These are phyloP conservation scores for Sarocladium brachiariae DNA, from an alignment of 2,329 filamentous ascomycete species.

Conservation along the genomic window DNA sequence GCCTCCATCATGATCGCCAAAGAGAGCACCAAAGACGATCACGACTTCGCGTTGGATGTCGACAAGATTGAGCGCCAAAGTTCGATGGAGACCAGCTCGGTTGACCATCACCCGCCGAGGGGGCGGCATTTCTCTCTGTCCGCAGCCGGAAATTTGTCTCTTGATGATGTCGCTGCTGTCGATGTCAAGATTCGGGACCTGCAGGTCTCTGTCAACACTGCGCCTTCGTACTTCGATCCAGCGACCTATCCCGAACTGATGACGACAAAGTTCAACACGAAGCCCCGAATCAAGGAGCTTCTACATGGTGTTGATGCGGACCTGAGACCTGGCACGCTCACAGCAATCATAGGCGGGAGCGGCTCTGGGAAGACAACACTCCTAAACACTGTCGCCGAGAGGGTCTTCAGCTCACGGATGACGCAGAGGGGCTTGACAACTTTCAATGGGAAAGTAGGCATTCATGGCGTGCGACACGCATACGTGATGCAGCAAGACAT, in stretches of 20 bases:
- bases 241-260: constrained; percentile 37
- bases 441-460: constrained; percentile 53
- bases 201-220: constrained; percentile 50
- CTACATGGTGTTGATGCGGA: constrained; percentile 57
- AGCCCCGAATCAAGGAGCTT: constrained; percentile 41
- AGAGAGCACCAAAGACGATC: not conserved
- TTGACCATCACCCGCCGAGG: constrained; percentile 12
- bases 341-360: constrained; percentile 68
- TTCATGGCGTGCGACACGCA: constrained; percentile 51
- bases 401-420: constrained; percentile 51
- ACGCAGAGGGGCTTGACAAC: constrained; percentile 46
- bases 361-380: constrained; percentile 68
- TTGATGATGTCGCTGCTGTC: constrained; percentile 49
- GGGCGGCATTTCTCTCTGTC: constrained; percentile 18
- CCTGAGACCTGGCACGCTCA: constrained; percentile 59
- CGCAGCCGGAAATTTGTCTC: constrained; percentile 30
- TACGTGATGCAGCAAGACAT: constrained; percentile 76
- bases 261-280: constrained; percentile 28
- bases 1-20: not conserved
- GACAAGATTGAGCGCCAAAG: constrained; percentile 21
- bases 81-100: constrained; percentile 17
- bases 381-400: constrained; percentile 64
- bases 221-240: constrained; percentile 45
- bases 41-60: constrained; percentile 11
- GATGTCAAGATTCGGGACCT: constrained; percentile 47